Evolutionary conservation across 2,329 filamentous ascomycete genomes (phyloP).

Genomic region (Eurotiales sp.): DNA sequence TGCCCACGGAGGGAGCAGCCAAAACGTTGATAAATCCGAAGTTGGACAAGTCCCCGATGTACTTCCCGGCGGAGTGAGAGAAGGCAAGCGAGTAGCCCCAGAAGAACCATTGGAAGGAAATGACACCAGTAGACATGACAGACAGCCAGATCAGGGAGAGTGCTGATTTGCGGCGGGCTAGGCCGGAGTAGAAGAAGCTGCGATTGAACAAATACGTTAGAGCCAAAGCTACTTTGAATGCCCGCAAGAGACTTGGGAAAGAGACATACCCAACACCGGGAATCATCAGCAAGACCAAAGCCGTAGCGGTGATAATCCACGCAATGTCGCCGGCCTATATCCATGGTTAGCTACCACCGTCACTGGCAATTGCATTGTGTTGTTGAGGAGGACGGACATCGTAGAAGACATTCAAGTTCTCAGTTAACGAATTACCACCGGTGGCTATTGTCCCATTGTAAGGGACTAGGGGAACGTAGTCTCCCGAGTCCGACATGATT

Average conservation of each 20-base stretch:
- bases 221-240: constrained; percentile 4
- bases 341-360: constrained; percentile 11
- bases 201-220: constrained; percentile 7
- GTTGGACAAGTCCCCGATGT: constrained; percentile 74
- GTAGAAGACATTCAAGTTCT: constrained; percentile 83
- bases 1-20: constrained; percentile 70
- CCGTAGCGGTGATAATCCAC: constrained; percentile 73
- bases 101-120: constrained; percentile 93
- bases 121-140: constrained; percentile 73
- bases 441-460: constrained; percentile 60
- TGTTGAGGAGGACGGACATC: constrained; percentile 39
- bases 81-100: constrained; percentile 86
- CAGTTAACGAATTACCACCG: constrained; percentile 62
- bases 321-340: constrained; percentile 72
- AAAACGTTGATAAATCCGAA: constrained; percentile 76
- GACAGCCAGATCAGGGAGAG: constrained; percentile 82
- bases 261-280: constrained; percentile 68
- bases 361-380: no score
- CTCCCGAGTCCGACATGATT: constrained; percentile 28
- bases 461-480: constrained; percentile 38
- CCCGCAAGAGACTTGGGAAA: neutral
- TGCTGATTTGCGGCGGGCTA: constrained; percentile 83
- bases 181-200: constrained; percentile 88
- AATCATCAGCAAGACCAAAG: constrained; percentile 86
- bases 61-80: constrained; percentile 70